These are phyloP conservation scores for Aspergillus steynii DNA, from an alignment of 495 filamentous ascomycete species.

Conservation along the genomic window DNA sequence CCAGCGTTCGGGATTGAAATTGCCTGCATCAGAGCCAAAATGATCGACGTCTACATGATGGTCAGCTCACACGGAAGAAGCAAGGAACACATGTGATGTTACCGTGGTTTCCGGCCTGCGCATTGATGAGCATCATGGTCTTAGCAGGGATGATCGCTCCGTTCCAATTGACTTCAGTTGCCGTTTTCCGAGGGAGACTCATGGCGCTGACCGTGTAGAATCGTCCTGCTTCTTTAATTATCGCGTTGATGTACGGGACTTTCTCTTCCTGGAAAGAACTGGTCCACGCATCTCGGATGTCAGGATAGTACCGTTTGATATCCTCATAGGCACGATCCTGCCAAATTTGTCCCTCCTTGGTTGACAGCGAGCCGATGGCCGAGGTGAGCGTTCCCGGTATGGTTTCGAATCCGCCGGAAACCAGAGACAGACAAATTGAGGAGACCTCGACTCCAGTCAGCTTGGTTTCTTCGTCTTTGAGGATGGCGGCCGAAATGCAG, in stretches of 20 bases:
- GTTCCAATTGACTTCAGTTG: slow-evolving; percentile 54
- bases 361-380: slow-evolving; percentile 48
- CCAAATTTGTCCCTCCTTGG: slow-evolving; percentile 46
- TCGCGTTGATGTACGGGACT: slow-evolving; percentile 48
- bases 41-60: slow-evolving; percentile 44
- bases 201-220: slow-evolving; percentile 58
- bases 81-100: slow-evolving; percentile 12
- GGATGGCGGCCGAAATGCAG: slow-evolving; percentile 50
- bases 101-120: slow-evolving; percentile 60
- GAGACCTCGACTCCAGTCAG: slow-evolving; percentile 49
- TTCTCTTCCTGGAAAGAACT: slow-evolving; percentile 48
- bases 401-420: slow-evolving; percentile 55
- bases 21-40: slow-evolving; percentile 48
- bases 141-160: slow-evolving; percentile 54
- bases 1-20: slow-evolving; percentile 57
- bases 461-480: slow-evolving; percentile 52
- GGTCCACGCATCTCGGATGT: slow-evolving; percentile 50
- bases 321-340: slow-evolving; percentile 55
- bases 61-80: not conserved
- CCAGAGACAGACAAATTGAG: slow-evolving; percentile 50
- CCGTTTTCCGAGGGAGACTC: slow-evolving; percentile 53
- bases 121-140: slow-evolving; percentile 59
- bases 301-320: slow-evolving; percentile 51
- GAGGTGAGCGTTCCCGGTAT: slow-evolving; percentile 51
- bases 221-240: slow-evolving; percentile 54